Percentiles rank a stretch among this genome's conserved stretches.
These are phyloP conservation scores for Marasmius tenuissimus DNA, from an alignment of 1,284 basidiomycete species.

Conservation along the genomic window DNA sequence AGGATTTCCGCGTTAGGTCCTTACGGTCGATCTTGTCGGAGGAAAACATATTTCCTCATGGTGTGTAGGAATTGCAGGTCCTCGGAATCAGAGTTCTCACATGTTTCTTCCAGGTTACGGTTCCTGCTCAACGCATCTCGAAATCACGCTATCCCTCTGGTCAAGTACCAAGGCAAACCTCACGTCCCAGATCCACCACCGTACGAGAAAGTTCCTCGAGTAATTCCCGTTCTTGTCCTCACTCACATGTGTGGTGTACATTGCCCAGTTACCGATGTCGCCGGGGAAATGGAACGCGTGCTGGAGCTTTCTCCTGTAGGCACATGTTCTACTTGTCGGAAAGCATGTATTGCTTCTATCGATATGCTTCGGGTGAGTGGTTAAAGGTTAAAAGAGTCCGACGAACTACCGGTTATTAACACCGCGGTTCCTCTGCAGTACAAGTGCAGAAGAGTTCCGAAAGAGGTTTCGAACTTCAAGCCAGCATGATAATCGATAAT, in stretches of 20 bases:
- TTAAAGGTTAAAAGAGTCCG: neutral
- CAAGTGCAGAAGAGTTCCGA: slow-evolving; percentile 51
- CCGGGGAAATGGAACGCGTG: slow-evolving; percentile 57
- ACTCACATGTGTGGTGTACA: neutral
- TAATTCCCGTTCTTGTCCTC: slow-evolving; percentile 5
- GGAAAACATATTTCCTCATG: slow-evolving; percentile 68
- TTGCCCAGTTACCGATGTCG: slow-evolving; percentile 56
- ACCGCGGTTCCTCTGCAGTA: slow-evolving; percentile 43
- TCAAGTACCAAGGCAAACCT: slow-evolving; percentile 44
- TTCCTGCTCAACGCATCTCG: slow-evolving; percentile 47
- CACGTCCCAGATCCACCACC: slow-evolving; percentile 46
- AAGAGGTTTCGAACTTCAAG: slow-evolving; percentile 11
- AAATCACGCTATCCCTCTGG: slow-evolving; percentile 46
- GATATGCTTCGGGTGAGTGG: slow-evolving; percentile 61
- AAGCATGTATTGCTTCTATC: slow-evolving; percentile 57
- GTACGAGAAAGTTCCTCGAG: slow-evolving; percentile 29
- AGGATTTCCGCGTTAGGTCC: slow-evolving; percentile 49
- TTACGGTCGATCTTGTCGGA: slow-evolving; percentile 48
- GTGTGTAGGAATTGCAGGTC: slow-evolving; percentile 24
- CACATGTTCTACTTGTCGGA: slow-evolving; percentile 50
- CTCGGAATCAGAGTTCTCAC: neutral
- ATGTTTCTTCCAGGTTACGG: slow-evolving; percentile 52
- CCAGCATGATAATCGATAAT: too few species aligned
- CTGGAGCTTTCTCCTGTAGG: slow-evolving; percentile 30
- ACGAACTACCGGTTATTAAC: neutral